Evolutionary conservation across 2,329 filamentous ascomycete genomes (phyloP).

Genomic region (Scytalidium lignicola): DNA sequence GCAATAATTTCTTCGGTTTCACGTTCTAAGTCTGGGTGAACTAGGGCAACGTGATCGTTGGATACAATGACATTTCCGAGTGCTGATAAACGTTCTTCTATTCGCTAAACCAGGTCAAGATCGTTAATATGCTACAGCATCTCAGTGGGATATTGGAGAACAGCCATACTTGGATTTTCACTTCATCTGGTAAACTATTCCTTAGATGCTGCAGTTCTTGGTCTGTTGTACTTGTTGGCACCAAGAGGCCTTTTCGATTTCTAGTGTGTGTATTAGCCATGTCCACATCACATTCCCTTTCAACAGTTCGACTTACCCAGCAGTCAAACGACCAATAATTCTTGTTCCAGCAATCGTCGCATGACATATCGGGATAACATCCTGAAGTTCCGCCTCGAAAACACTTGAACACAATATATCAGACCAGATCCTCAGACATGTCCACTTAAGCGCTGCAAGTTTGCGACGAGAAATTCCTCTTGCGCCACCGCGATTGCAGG

Average conservation of each 20-base stretch:
- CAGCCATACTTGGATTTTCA: constrained; percentile 64
- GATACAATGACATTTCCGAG: constrained; percentile 95
- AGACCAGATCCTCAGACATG: not conserved
- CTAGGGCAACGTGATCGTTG: constrained; percentile 94
- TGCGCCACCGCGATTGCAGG: not conserved
- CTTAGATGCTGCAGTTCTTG: constrained; percentile 97
- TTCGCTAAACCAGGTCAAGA: constrained; percentile 52
- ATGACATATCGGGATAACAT: constrained; percentile 94
- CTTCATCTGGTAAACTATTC: constrained; percentile 84
- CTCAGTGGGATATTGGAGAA: not conserved
- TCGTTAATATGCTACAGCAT: not conserved
- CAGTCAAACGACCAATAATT: constrained; percentile 92
- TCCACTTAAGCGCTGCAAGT: not conserved
- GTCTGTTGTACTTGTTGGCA: constrained; percentile 93
- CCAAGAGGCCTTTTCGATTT: constrained; percentile 94
- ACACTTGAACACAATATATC: constrained; percentile 50
- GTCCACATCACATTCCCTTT: not conserved
- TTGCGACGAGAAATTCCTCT: not conserved
- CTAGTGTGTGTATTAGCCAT: constrained; percentile 35
- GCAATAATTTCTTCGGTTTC: constrained; percentile 99
- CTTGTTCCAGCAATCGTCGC: constrained; percentile 94
- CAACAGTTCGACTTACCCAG: constrained; percentile 55
- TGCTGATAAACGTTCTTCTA: constrained; percentile 93
- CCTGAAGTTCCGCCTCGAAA: constrained; percentile 96
- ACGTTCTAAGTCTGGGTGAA: constrained; percentile 93